Conservation (phyloP, 768 basidiomycete genomes). For the Macrolepiota fuliginosa region DNA sequence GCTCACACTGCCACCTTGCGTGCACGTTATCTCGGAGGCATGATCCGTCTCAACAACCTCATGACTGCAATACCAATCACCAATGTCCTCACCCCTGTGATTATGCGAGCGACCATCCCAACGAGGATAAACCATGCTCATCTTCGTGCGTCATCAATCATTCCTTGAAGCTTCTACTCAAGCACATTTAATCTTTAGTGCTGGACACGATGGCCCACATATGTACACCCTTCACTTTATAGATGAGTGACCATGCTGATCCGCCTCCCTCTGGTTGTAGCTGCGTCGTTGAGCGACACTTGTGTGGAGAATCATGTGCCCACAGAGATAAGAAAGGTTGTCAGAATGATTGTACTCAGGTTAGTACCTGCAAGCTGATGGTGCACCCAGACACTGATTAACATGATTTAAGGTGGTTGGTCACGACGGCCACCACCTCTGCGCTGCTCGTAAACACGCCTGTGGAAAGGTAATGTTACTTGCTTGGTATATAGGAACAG, state of each 20-base stretch:
- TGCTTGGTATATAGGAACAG: conserved; percentile 6
- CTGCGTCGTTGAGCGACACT: conserved; percentile 46
- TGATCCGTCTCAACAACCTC: conserved; percentile 28
- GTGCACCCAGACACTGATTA: not conserved
- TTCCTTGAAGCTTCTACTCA: not conserved
- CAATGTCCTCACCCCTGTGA: conserved; percentile 41
- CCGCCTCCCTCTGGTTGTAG: conserved; percentile 28
- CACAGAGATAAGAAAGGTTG: conserved; percentile 49
- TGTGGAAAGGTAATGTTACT: conserved; percentile 47
- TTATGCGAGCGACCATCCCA: conserved; percentile 34
- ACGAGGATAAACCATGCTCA: conserved; percentile 35
- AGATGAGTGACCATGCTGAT: not conserved
- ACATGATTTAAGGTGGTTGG: conserved; percentile 36
- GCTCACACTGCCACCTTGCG: conserved; percentile 43
- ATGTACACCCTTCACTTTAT: conserved; percentile 32
- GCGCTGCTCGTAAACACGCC: conserved; percentile 49
- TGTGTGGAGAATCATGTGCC: conserved; percentile 53
- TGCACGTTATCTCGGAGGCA: conserved; percentile 51
- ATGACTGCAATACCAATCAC: conserved; percentile 53
- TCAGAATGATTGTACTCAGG: conserved; percentile 49
- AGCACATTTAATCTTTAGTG: conserved; percentile 30
- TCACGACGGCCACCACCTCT: conserved; percentile 50
- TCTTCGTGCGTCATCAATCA: conserved; percentile 31
- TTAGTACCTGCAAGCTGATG: conserved; percentile 16
- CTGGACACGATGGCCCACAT: conserved; percentile 55